phyloP scores from a whole-genome alignment of 352 stramenopile species.

The Phytophthora megakarya region DNA sequence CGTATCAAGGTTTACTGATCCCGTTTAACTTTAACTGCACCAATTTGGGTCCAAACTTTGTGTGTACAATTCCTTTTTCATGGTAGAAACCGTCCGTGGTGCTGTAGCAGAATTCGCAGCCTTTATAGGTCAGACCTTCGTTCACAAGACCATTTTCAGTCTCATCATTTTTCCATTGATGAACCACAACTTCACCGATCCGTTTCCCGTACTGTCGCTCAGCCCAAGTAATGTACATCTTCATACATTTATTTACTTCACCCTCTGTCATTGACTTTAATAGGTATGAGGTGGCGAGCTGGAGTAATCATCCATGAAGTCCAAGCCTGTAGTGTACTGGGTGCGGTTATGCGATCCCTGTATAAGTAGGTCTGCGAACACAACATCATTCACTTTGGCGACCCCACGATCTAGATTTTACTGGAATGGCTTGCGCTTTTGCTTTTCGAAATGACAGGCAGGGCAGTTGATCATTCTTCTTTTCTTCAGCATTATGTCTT shows the following conservation, averaged over 20 bases:
- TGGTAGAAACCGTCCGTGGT: constrained; percentile 4
- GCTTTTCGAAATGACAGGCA: too few species aligned
- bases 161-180: background rate
- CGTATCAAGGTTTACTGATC: background rate
- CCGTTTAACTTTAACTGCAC: constrained; percentile 3
- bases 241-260: constrained; percentile 11
- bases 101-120: constrained; percentile 6
- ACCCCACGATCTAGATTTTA: too few species aligned
- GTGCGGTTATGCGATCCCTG: too few species aligned
- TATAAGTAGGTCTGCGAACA: too few species aligned
- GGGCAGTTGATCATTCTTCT: too few species aligned
- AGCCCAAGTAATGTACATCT: constrained; percentile 6
- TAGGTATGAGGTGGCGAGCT: background rate
- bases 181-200: background rate
- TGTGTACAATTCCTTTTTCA: constrained; percentile 12
- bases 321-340: background rate
- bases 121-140: constrained; percentile 1
- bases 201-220: constrained; percentile 9
- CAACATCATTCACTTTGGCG: too few species aligned
- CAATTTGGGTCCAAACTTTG: constrained; percentile 2
- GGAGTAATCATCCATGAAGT: background rate
- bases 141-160: background rate
- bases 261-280: constrained; percentile 1
- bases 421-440: too few species aligned
- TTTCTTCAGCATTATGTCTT: too few species aligned